Evolutionary conservation across 2,329 filamentous ascomycete species (phyloP), one percentile per base, ranked within the genome.

Genomic region (Pseudogymnoascus sp.): DNA sequence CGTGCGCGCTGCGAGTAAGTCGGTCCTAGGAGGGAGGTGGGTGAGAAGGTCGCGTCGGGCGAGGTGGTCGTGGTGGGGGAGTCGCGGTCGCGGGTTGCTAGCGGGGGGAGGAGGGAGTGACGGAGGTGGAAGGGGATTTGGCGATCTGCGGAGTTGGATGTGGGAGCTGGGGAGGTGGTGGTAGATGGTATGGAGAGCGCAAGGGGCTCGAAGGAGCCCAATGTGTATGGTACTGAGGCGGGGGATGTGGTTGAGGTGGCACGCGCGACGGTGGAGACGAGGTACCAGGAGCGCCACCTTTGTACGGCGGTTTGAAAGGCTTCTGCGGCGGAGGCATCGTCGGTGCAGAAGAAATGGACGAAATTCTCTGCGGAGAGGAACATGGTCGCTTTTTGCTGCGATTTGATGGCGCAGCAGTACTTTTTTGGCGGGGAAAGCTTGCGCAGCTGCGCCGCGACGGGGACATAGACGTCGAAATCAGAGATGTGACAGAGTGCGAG

Each of bases 391-490:
- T 93, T 96, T 72, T 96, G 88, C 76, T 96, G 92, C 69, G 90
- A 96, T 76, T 96, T 97, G 69, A 97, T 82, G 0, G 91, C 93
- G 70, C 90, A 93, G 76, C 91, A 96, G 68, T 86, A 82, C 71
- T 87, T 89, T 75, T 95, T 96, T 0, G 93, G 93, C 0, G 92
- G 88, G 70, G 88, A 92, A 62, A 97, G 81, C 70, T 88, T 89
- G 38, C 84, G 80, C 66, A 86, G 76, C 68, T 91, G 86, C 50
- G 84, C 82, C 61, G 84, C 80, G 4, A 86, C 91, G 1, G 91
- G 89, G 1, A 81, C 84, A 76, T 97, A 97, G 59, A 97, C 89
- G 72, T 97, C 93, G 74, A 93, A 97, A 75, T 97, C 93, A 2
- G 90, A 91, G 59, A 97, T 75, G 75, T 96, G 91, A 73, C 91